phyloP scores from a whole-genome alignment of 306 rosid species.

The barrel medic (Medicago truncatula) region MtrunA17r5.0-ANR NC_053048.1:12366001-12366500 shows the following conservation, averaged over 20 bases:
- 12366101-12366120: slow-evolving; percentile 24
- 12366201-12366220: neutral
- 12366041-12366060: slow-evolving; percentile 4
- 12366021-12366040: neutral
- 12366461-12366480: neutral
- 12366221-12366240: neutral
- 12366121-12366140: slow-evolving; percentile 5
- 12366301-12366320: neutral
- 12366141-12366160: neutral
- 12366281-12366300: neutral
- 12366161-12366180: slow-evolving; percentile 1
- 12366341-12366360: neutral
- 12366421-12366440: neutral
- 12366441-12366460: neutral
- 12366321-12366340: neutral
- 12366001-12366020: neutral
- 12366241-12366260: neutral
- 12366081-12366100: slow-evolving; percentile 27
- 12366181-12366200: slow-evolving; percentile 16
- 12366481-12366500: neutral
- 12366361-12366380: neutral
- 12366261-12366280: neutral
- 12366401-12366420: neutral
- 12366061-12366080: neutral
- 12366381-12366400: neutral